phyloP scores from a whole-genome alignment of 208 protist species.

The Phytomonas serpens region DNA sequence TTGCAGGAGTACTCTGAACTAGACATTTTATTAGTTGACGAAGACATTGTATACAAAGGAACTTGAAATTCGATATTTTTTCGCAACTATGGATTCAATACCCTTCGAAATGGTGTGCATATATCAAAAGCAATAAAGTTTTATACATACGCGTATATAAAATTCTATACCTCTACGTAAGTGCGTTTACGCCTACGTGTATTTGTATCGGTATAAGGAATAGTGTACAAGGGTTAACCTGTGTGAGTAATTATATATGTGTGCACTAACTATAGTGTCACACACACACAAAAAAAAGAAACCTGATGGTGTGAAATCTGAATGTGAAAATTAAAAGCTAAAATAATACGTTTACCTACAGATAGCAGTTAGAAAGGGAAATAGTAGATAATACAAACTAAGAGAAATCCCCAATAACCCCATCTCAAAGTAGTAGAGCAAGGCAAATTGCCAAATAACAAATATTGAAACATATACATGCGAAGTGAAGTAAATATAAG shows the following conservation, averaged over 20 bases:
- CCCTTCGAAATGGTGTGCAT: not conserved
- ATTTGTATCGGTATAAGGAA: not conserved
- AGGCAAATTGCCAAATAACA: not conserved
- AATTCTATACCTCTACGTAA: not conserved
- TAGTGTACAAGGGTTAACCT: not conserved
- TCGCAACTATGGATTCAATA: not conserved
- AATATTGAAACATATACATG: not conserved
- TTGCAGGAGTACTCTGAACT: not conserved
- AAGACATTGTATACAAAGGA: not conserved
- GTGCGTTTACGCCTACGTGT: not conserved
- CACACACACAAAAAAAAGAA: not conserved
- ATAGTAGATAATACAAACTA: not conserved
- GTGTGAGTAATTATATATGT: constrained; percentile 2
- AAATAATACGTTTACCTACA: constrained; percentile 1
- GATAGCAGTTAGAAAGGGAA: not conserved
- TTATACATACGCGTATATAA: not conserved
- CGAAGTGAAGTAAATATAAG: not conserved
- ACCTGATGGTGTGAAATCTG: constrained; percentile 2
- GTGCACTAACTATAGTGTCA: not conserved
- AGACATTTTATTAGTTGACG: not conserved
- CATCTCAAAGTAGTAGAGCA: not conserved
- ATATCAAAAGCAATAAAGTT: not conserved
- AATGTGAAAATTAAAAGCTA: not conserved
- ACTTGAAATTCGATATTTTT: not conserved
- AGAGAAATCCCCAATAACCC: constrained; percentile 5